Percentiles rank a stretch among this genome's conserved stretches.
These are phyloP conservation scores for Paraconiothyrium sp. DNA, from an alignment of 2,329 filamentous ascomycete genomes.

Conservation along the genomic window DNA sequence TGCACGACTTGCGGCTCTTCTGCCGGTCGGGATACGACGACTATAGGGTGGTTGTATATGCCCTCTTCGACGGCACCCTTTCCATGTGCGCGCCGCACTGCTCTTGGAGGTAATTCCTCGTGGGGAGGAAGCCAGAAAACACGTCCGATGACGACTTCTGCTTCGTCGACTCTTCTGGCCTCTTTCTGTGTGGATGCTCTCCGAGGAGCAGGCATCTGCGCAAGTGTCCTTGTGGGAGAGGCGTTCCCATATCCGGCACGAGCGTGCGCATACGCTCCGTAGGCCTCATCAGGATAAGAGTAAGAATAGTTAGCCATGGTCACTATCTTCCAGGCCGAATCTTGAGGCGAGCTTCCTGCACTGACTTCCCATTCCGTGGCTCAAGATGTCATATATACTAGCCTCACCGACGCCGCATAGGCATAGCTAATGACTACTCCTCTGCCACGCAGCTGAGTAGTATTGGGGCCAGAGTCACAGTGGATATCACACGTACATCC, in stretches of 20 bases:
- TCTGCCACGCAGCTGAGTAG: slow-evolving; percentile 5
- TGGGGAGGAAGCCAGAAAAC: slow-evolving; percentile 46
- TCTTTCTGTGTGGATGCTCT: slow-evolving; percentile 27
- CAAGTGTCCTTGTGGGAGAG: slow-evolving; percentile 11
- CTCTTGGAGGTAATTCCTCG: slow-evolving; percentile 36
- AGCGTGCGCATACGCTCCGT: slow-evolving; percentile 7
- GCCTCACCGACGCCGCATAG: slow-evolving; percentile 3
- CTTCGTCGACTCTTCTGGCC: slow-evolving; percentile 24
- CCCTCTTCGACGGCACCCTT: slow-evolving; percentile 44
- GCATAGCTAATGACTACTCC: not conserved
- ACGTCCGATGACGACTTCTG: slow-evolving; percentile 34
- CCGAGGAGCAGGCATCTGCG: slow-evolving; percentile 1
- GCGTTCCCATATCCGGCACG: slow-evolving; percentile 13
- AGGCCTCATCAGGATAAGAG: slow-evolving; percentile 5
- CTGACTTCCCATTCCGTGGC: not conserved
- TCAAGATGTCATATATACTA: slow-evolving; percentile 11
- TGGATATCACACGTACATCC: not conserved
- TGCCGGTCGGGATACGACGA: slow-evolving; percentile 43
- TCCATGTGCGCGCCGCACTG: slow-evolving; percentile 40
- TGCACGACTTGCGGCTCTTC: slow-evolving; percentile 38
- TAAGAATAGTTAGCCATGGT: slow-evolving; percentile 13
- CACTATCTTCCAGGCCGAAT: not conserved
- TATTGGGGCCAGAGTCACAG: slow-evolving; percentile 7
- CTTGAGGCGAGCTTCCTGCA: slow-evolving; percentile 10
- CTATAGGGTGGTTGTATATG: slow-evolving; percentile 46